Percentiles rank a stretch among this genome's conserved stretches.
phyloP scores from a whole-genome alignment of 1,139 yeast species.

The Pichia cactophila region DNA sequence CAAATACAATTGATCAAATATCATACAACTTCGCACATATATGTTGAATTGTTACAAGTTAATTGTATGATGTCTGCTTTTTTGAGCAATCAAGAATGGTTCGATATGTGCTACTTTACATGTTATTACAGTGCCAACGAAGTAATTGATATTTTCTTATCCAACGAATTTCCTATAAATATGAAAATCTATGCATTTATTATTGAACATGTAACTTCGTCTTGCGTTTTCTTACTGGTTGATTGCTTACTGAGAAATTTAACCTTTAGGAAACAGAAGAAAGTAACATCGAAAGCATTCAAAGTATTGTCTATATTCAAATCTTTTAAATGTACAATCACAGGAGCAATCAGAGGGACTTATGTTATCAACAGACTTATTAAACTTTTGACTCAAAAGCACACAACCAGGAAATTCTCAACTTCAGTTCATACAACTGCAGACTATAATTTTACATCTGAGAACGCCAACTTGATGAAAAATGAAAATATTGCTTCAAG shows the following conservation, averaged over 20 bases:
- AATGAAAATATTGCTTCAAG: neutral
- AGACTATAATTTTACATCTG: neutral
- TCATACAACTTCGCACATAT: slow-evolving; percentile 7
- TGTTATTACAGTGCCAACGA: slow-evolving; percentile 19
- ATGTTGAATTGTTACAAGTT: slow-evolving; percentile 23
- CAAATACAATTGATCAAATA: slow-evolving; percentile 16
- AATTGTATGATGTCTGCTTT: slow-evolving; percentile 24
- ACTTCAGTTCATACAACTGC: neutral
- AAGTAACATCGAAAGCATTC: slow-evolving; percentile 13
- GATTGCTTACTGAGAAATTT: slow-evolving; percentile 22
- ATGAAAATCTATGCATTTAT: slow-evolving; percentile 20
- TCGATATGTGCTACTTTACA: slow-evolving; percentile 12
- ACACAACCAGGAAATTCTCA: neutral
- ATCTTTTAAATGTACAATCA: slow-evolving; percentile 18
- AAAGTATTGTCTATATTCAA: slow-evolving; percentile 17
- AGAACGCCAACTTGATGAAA: neutral
- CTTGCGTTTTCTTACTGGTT: slow-evolving; percentile 24
- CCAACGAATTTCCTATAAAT: slow-evolving; percentile 12
- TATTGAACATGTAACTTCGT: slow-evolving; percentile 20
- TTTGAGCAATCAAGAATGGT: slow-evolving; percentile 22
- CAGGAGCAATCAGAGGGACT: slow-evolving; percentile 25
- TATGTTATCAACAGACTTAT: slow-evolving; percentile 22
- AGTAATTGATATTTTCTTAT: slow-evolving; percentile 15
- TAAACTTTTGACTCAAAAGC: slow-evolving; percentile 10
- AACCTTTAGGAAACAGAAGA: slow-evolving; percentile 11